phyloP scores from a whole-genome alignment of 176 grass and related monocot genomes.

The Luzula sylvatica region DNA sequence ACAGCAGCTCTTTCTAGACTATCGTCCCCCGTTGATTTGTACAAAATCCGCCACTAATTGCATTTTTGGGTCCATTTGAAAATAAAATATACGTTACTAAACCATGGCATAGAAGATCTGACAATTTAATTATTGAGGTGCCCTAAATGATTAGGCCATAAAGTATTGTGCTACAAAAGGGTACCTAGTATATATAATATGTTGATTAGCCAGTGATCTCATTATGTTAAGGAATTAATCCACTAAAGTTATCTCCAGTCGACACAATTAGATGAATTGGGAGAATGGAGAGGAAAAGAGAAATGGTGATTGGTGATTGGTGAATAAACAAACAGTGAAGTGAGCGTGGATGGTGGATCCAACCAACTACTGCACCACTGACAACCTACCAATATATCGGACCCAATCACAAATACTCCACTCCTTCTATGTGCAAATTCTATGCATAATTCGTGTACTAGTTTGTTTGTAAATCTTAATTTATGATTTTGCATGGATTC shows the following conservation, averaged over 20 bases:
- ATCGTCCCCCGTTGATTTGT: no score
- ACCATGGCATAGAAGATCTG: not conserved
- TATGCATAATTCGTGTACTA: no score
- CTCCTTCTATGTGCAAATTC: no score
- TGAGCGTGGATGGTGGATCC: constrained; percentile 29
- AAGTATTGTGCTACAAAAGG: not conserved
- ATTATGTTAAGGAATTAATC: not conserved
- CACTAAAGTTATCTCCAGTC: no score
- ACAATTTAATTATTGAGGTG: constrained; percentile 11
- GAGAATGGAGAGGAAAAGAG: not conserved
- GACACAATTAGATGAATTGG: not conserved
- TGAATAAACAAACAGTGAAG: not conserved
- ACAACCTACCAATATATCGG: constrained; percentile 17
- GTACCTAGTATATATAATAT: constrained; percentile 16
- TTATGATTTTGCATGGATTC: no score
- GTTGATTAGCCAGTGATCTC: constrained; percentile 3
- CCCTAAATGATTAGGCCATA: constrained; percentile 15
- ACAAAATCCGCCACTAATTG: no score
- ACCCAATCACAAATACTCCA: not conserved
- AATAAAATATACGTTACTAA: no score
- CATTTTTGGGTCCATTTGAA: no score
- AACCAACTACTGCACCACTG: constrained; percentile 26
- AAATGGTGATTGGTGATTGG: not conserved
- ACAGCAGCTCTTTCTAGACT: no score
- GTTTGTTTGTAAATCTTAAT: no score